Evolutionary conservation across 768 basidiomycete genomes (phyloP).

Genomic region (Cubamyces sp.): DNA sequence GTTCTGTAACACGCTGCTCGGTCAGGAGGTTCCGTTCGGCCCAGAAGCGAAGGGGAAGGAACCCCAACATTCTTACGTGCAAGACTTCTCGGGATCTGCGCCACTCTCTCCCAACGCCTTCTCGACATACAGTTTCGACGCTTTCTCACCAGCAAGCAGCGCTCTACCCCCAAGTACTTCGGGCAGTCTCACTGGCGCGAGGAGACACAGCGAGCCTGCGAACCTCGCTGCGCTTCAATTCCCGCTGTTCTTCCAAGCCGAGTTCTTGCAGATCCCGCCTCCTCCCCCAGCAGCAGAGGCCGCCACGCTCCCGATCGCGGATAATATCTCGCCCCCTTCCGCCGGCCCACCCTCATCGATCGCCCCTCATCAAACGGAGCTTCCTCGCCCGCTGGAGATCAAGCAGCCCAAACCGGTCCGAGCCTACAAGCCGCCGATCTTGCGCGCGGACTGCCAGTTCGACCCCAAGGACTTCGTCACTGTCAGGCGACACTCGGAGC

Average conservation of each 20-base stretch:
- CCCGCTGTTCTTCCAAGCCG: slow-evolving; percentile 15
- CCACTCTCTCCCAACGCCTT: slow-evolving; percentile 15
- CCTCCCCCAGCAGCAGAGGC: neutral
- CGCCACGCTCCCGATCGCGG: slow-evolving; percentile 21
- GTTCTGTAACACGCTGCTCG: slow-evolving; percentile 3
- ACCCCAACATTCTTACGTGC: slow-evolving; percentile 18
- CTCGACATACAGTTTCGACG: slow-evolving; percentile 9
- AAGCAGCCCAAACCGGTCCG: slow-evolving; percentile 24
- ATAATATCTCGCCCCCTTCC: slow-evolving; percentile 16
- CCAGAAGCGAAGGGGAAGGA: slow-evolving; percentile 15
- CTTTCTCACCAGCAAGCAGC: neutral
- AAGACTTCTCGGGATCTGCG: slow-evolving; percentile 22
- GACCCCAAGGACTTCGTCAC: slow-evolving; percentile 25
- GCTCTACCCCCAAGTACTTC: neutral
- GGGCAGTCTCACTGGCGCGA: slow-evolving; percentile 3
- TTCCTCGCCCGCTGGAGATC: slow-evolving; percentile 22
- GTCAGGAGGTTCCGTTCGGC: slow-evolving; percentile 6
- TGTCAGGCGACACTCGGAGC: slow-evolving; percentile 22
- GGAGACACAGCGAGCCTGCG: slow-evolving; percentile 24
- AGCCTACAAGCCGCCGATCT: slow-evolving; percentile 25
- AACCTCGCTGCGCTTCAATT: slow-evolving; percentile 19
- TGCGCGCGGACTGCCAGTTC: slow-evolving; percentile 14
- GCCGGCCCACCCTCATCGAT: slow-evolving; percentile 23
- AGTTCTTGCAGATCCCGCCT: slow-evolving; percentile 6
- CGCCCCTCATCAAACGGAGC: slow-evolving; percentile 25